Percentiles rank a stretch among this genome's conserved stretches.
These are phyloP conservation scores for Thermoascus crustaceus DNA, from an alignment of 2,329 filamentous ascomycete genomes.

Conservation along the genomic window DNA sequence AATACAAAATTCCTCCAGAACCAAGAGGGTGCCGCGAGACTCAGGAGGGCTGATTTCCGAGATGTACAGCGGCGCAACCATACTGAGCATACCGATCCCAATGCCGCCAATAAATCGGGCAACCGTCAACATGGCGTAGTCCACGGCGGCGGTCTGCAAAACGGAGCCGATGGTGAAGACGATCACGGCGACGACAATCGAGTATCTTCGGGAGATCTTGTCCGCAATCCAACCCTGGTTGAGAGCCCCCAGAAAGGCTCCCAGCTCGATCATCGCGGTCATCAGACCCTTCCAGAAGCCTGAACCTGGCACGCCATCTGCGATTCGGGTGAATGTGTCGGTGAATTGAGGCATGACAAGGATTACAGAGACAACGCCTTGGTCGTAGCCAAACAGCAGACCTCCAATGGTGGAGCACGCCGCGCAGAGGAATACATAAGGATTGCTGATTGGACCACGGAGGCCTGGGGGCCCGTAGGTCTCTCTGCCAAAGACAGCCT, in stretches of 20 bases:
- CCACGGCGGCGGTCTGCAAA: conserved; percentile 43
- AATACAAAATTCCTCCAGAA: conserved; percentile 11
- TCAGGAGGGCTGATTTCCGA: conserved; percentile 31
- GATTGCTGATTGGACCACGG: conserved; percentile 39
- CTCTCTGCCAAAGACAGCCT: conserved; percentile 23
- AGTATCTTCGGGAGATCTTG: conserved; percentile 45
- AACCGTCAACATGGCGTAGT: conserved; percentile 43
- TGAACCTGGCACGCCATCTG: conserved; percentile 27
- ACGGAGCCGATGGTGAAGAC: conserved; percentile 46
- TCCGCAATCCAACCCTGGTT: conserved; percentile 46
- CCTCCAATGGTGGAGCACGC: conserved; percentile 44
- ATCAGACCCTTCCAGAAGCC: conserved; percentile 39
- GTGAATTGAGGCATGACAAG: conserved; percentile 48
- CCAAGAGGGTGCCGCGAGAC: conserved; percentile 10
- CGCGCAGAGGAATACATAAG: conserved; percentile 45
- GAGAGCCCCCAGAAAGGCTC: conserved; percentile 41
- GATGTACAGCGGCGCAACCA: conserved; percentile 41
- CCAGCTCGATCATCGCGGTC: conserved; percentile 49
- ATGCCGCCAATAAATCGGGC: conserved; percentile 6
- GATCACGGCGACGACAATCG: conserved; percentile 43
- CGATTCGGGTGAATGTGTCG: conserved; percentile 37
- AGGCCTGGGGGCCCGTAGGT: conserved; percentile 34
- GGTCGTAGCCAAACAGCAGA: conserved; percentile 44
- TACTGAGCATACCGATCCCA: conserved; percentile 15
- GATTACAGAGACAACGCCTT: conserved; percentile 38